Evolutionary conservation across 2,329 filamentous ascomycete genomes (phyloP).

Genomic region (Beauveria sp.): DNA sequence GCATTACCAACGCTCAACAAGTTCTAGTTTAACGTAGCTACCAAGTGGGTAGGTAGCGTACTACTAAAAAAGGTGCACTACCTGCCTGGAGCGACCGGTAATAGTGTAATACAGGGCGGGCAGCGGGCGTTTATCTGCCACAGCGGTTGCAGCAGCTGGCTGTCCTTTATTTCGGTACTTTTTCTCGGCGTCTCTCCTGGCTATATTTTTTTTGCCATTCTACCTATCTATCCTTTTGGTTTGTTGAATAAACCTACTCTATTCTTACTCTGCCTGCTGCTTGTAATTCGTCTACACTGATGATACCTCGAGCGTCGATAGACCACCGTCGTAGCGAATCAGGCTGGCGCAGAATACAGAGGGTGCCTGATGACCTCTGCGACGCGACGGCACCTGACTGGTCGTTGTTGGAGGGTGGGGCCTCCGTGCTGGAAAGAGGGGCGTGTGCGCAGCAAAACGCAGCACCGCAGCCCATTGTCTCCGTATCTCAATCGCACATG

Average conservation of each 20-base stretch:
- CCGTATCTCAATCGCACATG: no score
- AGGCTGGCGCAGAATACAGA: background rate
- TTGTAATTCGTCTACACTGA: no score
- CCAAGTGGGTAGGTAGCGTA: background rate
- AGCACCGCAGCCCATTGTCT: background rate
- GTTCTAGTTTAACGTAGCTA: background rate
- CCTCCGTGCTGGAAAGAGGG: background rate
- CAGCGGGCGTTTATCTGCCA: background rate
- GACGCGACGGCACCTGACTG: conserved; percentile 18
- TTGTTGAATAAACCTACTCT: no score
- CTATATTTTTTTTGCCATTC: no score
- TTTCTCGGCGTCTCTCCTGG: no score
- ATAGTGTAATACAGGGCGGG: background rate
- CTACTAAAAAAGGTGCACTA: no score
- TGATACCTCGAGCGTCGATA: no score
- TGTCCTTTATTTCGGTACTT: background rate
- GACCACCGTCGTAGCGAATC: background rate
- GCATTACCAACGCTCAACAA: background rate
- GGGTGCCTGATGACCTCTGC: conserved; percentile 3
- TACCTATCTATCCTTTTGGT: no score
- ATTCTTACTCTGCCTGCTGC: no score
- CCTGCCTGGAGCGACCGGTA: no score
- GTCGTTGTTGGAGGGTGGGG: conserved; percentile 14
- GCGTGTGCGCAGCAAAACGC: background rate
- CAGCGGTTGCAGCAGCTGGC: background rate